Evolutionary conservation across 306 rosid species (phyloP).

Genomic region (Vigna mungo): DNA sequence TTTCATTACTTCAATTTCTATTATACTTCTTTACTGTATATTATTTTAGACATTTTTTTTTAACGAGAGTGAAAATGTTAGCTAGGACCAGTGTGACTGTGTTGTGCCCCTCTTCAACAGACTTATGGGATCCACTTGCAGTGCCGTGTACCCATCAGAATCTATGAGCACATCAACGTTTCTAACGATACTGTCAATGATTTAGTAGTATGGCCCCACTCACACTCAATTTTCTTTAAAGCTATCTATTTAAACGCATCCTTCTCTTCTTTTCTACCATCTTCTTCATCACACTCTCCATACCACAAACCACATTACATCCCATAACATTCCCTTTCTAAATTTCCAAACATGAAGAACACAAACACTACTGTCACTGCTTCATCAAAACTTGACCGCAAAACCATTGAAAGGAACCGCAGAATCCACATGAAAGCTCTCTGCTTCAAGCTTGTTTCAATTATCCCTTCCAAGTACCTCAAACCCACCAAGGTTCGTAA

Average conservation of each 20-base stretch:
- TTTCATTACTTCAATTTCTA: too few relatives aligned
- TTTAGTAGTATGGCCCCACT: background rate
- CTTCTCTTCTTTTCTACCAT: background rate
- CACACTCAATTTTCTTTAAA: background rate
- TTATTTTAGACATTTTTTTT: too few relatives aligned
- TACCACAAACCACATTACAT: background rate
- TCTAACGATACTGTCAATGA: background rate
- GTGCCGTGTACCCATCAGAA: background rate
- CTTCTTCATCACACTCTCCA: background rate
- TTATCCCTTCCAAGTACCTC: constrained; percentile 55
- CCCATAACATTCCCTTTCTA: background rate
- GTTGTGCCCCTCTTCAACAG: background rate
- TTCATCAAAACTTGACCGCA: constrained; percentile 63
- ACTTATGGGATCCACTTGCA: background rate
- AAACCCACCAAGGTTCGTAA: constrained; percentile 54
- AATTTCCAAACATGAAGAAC: constrained; percentile 43
- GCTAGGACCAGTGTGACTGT: background rate
- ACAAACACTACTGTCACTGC: background rate
- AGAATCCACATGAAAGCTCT: constrained; percentile 80
- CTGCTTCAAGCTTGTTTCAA: constrained; percentile 68
- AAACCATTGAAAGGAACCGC: constrained; percentile 70
- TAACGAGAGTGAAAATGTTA: background rate
- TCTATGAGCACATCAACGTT: background rate
- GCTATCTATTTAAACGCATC: background rate
- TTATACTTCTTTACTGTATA: too few relatives aligned